Evolutionary conservation across 2,329 filamentous ascomycete genomes (phyloP).

Genomic region (Diaporthe helianthi): DNA sequence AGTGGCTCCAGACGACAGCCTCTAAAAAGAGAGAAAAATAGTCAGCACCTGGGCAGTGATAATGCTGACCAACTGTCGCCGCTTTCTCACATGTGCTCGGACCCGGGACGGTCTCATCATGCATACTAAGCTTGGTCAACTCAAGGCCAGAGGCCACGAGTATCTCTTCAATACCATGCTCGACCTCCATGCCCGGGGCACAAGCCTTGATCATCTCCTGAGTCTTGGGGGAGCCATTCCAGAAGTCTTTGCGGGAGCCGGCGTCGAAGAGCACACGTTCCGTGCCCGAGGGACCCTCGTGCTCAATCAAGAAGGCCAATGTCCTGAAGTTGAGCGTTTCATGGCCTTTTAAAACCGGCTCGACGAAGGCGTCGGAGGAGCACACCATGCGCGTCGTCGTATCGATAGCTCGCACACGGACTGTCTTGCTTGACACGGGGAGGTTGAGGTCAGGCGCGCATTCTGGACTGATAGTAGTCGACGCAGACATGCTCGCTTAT

Average conservation of each 20-base stretch:
- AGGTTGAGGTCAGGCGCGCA: neutral
- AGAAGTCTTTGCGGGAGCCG: conserved; percentile 11
- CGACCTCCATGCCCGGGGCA: neutral
- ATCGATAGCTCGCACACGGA: conserved; percentile 2
- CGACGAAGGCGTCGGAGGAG: neutral
- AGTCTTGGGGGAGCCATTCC: neutral
- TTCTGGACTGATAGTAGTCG: neutral
- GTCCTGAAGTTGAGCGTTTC: conserved; percentile 5
- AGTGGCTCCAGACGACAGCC: conserved; percentile 7
- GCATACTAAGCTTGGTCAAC: conserved; percentile 7
- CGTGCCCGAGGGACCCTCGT: neutral
- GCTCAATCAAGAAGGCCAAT: conserved; percentile 1
- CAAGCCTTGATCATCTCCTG: neutral
- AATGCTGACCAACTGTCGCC: neutral
- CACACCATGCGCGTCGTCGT: conserved; percentile 6
- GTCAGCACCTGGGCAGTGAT: too few relatives aligned
- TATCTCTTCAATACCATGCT: neutral
- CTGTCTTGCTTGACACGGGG: neutral
- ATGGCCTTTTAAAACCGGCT: neutral
- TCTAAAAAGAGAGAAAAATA: neutral
- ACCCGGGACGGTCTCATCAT: neutral
- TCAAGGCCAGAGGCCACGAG: neutral
- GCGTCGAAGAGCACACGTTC: neutral
- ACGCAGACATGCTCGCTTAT: neutral
- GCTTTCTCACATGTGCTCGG: too few relatives aligned